Base-by-base conservation (phyloP, 2,329 filamentous ascomycete species). In the Cadophora malorum region DNA sequence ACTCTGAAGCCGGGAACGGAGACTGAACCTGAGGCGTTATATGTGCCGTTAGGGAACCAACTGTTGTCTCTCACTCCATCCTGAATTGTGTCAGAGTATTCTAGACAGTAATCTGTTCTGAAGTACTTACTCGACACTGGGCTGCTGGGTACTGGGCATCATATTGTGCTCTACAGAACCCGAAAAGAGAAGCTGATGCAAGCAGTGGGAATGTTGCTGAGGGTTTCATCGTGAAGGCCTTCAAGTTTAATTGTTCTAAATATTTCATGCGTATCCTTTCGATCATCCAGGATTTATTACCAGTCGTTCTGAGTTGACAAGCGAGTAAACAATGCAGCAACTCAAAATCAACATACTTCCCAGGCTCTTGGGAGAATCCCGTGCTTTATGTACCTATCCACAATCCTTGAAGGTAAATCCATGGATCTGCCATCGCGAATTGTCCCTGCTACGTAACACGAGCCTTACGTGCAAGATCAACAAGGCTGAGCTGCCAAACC, bases 1-100 rank as follows among this genome's bases (percentile, higher is more conserved):
- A 63, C 61, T 55, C 61, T 38, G 31, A 55, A 55, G 7, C 61
- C 61, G 9, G 61, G 61, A 8, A 38, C 25, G 4, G 61, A 53
- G 19, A 63, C 31, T 9, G 61, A 63, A 4, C 49, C 61, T 1
- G 47, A 41, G 5, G 61, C 61, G 23, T 63, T 63, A n/a, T 63
- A 63, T 1, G 28, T 56, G 16, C 28, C 60, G 10, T 52, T 63
- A 33, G 52, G 25, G 31, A 56, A 56, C 52, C 52, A 56, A 3
- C 14, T n/a, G 25, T 28, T 56, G 28, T 56, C 19, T 10, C 28
- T 3, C 1, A 7, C 2, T 1, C 4, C 19, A 9, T 4, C 28
- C 31, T 56, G 5, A 14, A 28, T 14, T 7, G 9, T 33, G 7
- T 56, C 2, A 56, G 28, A n/a, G 9, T n/a, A 10, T 5, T 31